Base-by-base conservation (phyloP, 441 rosid species). In the Gossypium gossypioides region DNA sequence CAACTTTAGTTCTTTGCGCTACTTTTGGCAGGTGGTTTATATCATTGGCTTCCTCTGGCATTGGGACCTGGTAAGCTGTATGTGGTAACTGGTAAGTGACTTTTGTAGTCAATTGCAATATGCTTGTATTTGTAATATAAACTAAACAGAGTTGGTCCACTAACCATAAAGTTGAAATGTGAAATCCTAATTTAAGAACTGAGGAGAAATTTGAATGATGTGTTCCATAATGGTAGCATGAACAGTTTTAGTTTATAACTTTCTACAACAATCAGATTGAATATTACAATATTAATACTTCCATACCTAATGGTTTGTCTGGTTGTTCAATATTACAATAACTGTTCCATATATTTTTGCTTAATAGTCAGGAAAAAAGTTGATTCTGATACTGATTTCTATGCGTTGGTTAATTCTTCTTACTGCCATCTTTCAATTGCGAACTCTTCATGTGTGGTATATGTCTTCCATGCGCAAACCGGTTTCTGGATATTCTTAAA, bases 11-110 rank as follows among this genome's bases (percentile, higher is more conserved):
- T 71, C 48, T 37, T 64, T 48, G 37, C 48, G 56, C n/a, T 42
- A 59, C 75, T 62, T 37, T 59, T 72, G 72, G 75, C 81, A 79
- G 83, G 81, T 81, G 70, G 72, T 64, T 55, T 68, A 67, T 57
- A 63, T 75, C 72, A 18, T 52, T 57, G 44, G 71, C 15, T 74
- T 72, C 56, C 68, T 65, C 32, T 40, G 58, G 62, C 75, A 61
- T 70, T 65, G 51, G 60, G 2, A 46, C 60, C 78, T 50, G 84
- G 81, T 81, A 44, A 64, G 55, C 19, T 64, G 16, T 64, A 40
- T 12, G 29, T 42, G 13, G 10, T 21, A 65, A 42, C 70, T 24
- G 55, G 56, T 66, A 46, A 66, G 57, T 46, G 57, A 46, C 57
- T 66, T 48, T 15, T 66, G 56, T 13, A 12, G 57, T 66, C 69